Evolutionary conservation across 768 basidiomycete species (phyloP), one percentile per base, ranked within the genome.

Genomic region (Russula compacta): DNA sequence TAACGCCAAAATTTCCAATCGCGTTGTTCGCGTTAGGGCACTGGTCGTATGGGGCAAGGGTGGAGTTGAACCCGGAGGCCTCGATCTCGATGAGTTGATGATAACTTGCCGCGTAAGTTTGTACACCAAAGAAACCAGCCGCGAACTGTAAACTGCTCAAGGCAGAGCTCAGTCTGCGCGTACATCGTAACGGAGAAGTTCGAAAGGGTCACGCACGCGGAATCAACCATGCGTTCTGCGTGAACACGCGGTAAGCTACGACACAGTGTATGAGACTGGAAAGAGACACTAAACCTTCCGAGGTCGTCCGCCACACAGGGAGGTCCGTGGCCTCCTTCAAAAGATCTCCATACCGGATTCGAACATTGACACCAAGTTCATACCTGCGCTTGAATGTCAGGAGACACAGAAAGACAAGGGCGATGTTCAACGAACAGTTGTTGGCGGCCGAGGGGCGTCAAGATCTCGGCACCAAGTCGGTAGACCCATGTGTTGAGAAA

Each of bases 261-360:
- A 15, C 4, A 8, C 39, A 9, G n/a, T n/a, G n/a, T 38, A 6
- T 29, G n/a, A 24, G 19, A 52, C 14, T 19, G 39, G 4, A n/a
- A n/a, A 11, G 10, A 46, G 40, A 58, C 48, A 6, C 64, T 35
- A 50, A 71, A 29, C 76, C 74, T 71, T 79, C 72, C 6, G 73
- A 74, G 12, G 77, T 78, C 0, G 77, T 81, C 10, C 80, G 71
- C 67, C 79, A 81, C 11, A 82, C 80, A n/a, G 79, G 80, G 1
- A 80, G 69, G 21, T 73, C 69, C 7, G 60, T 73, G 69, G 73
- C 79, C 70, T 60, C 74, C 65, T 70, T 74, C 19, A 82, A 67
- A 15, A 79, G 69, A 40, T 73, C 69, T 0, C 79, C 81, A 60
- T 82, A 82, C 67, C 78, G 76, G 42, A 77, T 64, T 24, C 79